Percentiles rank a stretch among this genome's conserved stretches.
Evolutionary conservation across 208 protist species (phyloP).

Genomic region (Wallacemonas sp.): DNA sequence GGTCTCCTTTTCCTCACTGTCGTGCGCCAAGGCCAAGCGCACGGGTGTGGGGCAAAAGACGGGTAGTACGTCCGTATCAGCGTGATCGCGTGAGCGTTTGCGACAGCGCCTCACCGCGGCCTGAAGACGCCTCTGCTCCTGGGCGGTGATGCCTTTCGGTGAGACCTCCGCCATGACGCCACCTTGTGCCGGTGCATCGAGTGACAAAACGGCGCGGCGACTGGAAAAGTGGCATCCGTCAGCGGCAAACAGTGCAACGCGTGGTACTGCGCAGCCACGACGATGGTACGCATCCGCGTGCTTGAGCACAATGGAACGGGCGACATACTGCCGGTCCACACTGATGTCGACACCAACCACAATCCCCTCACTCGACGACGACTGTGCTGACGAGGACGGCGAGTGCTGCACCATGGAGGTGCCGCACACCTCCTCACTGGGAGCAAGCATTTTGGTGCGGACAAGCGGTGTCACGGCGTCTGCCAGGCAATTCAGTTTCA

Average conservation of each 20-base stretch:
- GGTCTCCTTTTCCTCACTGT: no score
- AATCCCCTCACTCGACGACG: conserved; percentile 19
- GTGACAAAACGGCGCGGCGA: conserved; percentile 11
- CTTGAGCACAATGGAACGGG: conserved; percentile 47
- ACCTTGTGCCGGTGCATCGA: conserved; percentile 19
- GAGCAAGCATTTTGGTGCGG: not conserved
- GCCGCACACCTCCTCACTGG: not conserved
- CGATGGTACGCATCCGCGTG: conserved; percentile 19
- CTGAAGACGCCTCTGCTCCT: conserved; percentile 31
- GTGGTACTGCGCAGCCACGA: not conserved
- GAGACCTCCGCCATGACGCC: not conserved
- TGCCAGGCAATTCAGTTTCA: conserved; percentile 77
- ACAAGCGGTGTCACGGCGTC: conserved; percentile 40
- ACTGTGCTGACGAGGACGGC: no score
- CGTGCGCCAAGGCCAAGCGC: no score
- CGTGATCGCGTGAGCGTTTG: conserved; percentile 17
- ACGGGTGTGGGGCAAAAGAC: not conserved
- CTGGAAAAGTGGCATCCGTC: conserved; percentile 44
- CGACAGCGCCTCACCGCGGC: not conserved
- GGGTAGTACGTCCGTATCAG: not conserved
- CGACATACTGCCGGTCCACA: conserved; percentile 53
- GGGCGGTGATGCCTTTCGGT: conserved; percentile 29
- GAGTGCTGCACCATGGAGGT: no score
- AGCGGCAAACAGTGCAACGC: conserved; percentile 49
- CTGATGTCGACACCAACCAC: conserved; percentile 78